These are phyloP conservation scores for Rosellinia necatrix DNA, from an alignment of 2,329 filamentous ascomycete species.

Conservation along the genomic window DNA sequence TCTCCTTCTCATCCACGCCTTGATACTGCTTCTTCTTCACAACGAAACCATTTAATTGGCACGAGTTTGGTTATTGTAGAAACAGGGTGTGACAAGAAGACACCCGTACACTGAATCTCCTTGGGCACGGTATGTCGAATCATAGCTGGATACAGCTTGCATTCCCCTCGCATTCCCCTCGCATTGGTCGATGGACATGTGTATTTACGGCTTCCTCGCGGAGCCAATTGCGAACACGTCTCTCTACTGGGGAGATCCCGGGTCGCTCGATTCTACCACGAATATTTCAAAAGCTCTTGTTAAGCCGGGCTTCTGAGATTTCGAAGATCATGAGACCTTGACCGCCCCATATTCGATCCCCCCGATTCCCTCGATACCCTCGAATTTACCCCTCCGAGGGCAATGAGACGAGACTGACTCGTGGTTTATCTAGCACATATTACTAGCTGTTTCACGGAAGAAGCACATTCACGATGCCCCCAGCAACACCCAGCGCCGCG, in stretches of 20 bases:
- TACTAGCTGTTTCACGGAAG: slow-evolving; percentile 4
- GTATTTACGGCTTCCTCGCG: neutral
- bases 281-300: neutral
- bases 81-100: slow-evolving; percentile 15
- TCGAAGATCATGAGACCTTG: neutral
- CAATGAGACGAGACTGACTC: slow-evolving; percentile 14
- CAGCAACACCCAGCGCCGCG: slow-evolving; percentile 53
- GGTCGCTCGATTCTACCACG: neutral
- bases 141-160: neutral
- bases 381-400: neutral
- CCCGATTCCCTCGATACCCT: neutral
- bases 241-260: neutral
- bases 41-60: slow-evolving; percentile 18
- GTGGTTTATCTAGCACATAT: slow-evolving; percentile 5
- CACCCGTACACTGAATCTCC: neutral
- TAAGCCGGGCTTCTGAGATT: neutral
- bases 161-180: neutral
- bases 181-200: no score
- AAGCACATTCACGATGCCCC: slow-evolving; percentile 56
- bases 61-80: slow-evolving; percentile 12
- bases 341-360: neutral
- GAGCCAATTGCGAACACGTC: neutral
- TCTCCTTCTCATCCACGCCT: slow-evolving; percentile 7
- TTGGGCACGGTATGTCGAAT: slow-evolving; percentile 26
- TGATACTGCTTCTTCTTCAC: slow-evolving; percentile 4